Evolutionary conservation across 345 rosid genomes (phyloP).

Genomic region (Citrus sinensis): DVS_A1.0 CM039164.1:23150001-23150500

Average conservation of each 20-base stretch:
- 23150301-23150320: neutral
- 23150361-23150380: neutral
- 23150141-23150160: neutral
- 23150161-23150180: neutral
- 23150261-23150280: neutral
- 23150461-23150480: neutral
- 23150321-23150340: neutral
- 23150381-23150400: neutral
- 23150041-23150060: neutral
- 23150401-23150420: neutral
- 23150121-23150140: neutral
- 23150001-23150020: neutral
- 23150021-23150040: neutral
- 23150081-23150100: neutral
- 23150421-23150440: neutral
- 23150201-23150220: neutral
- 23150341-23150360: neutral
- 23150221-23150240: neutral
- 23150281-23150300: neutral
- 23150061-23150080: neutral
- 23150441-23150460: too few relatives aligned
- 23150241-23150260: neutral
- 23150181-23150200: constrained; percentile 3
- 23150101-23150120: neutral
- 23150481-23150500: neutral